Evolutionary conservation across 768 basidiomycete genomes (phyloP).

Genomic region (Phanerochaete sordida): DNA sequence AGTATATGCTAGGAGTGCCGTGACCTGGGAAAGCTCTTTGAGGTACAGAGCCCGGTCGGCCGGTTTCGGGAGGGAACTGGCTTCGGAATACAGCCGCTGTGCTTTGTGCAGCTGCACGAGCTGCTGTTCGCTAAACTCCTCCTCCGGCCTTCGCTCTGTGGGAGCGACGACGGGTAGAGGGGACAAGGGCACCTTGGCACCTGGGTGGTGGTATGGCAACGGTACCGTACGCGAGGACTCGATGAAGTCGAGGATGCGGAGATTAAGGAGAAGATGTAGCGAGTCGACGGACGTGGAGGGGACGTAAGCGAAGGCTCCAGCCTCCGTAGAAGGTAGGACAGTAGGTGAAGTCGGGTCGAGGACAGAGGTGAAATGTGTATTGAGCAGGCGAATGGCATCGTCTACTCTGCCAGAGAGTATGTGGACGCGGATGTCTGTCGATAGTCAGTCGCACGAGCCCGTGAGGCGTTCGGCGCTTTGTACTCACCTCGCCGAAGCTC

Average conservation of each 20-base stretch:
- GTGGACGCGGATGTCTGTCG: conserved; percentile 62
- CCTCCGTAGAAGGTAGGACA: conserved; percentile 20
- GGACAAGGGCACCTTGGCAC: conserved; percentile 11
- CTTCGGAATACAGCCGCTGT: conserved; percentile 65
- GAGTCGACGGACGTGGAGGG: conserved; percentile 67
- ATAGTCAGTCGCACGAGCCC: neutral
- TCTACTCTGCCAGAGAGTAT: conserved; percentile 77
- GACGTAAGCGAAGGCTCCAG: conserved; percentile 38
- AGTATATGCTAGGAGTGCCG: conserved; percentile 79
- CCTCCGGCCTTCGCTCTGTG: conserved; percentile 2
- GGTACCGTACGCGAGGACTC: conserved; percentile 79
- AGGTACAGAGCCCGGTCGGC: conserved; percentile 58
- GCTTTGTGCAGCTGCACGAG: conserved; percentile 52
- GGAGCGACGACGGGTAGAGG: conserved; percentile 13
- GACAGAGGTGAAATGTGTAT: conserved; percentile 74
- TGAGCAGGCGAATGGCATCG: conserved; percentile 62
- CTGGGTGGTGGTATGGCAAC: conserved; percentile 39
- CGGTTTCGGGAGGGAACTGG: conserved; percentile 49
- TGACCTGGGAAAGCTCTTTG: conserved; percentile 71
- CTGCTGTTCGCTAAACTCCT: conserved; percentile 31
- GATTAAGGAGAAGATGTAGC: conserved; percentile 75
- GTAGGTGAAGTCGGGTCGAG: conserved; percentile 31
- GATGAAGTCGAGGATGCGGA: conserved; percentile 84
- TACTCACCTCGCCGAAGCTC: conserved; percentile 52
- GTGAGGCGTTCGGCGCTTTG: neutral